A percentile compares a stretch with the other conserved stretches of the same genome.
Evolutionary conservation across 257 asterid species (phyloP).

Genomic region (Solanum virginianum): DNA sequence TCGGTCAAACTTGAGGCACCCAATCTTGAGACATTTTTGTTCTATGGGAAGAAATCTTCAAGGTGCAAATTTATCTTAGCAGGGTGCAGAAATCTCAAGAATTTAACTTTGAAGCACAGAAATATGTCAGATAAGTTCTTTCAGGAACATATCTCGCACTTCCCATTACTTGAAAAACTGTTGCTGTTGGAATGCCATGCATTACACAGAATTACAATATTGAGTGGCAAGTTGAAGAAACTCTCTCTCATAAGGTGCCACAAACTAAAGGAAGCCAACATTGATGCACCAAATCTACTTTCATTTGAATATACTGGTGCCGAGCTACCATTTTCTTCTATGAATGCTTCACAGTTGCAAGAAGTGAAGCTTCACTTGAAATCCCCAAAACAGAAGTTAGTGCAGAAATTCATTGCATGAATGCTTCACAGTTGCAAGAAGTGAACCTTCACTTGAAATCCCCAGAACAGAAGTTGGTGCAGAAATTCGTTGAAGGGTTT

Average conservation of each 20-base stretch:
- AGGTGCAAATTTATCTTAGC: conserved; percentile 13
- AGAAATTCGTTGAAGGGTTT: conserved; percentile 5
- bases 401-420: conserved; percentile 8
- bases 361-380: conserved; percentile 19
- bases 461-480: neutral
- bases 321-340: conserved; percentile 14
- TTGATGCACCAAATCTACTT: conserved; percentile 29
- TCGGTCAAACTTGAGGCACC: conserved; percentile 15
- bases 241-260: conserved; percentile 19
- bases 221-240: conserved; percentile 20
- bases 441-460: conserved; percentile 18
- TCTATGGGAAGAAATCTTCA: conserved; percentile 8
- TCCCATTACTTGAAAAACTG: conserved; percentile 31
- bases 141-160: conserved; percentile 7
- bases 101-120: conserved; percentile 19
- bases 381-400: neutral
- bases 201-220: conserved; percentile 15
- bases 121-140: conserved; percentile 12
- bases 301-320: conserved; percentile 19
- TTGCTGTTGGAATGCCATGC: conserved; percentile 18
- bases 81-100: conserved; percentile 17
- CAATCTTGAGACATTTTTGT: conserved; percentile 29
- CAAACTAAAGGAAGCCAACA: conserved; percentile 11
- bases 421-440: conserved; percentile 10
- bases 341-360: conserved; percentile 13